phyloP scores from a whole-genome alignment of 495 filamentous ascomycete species.

The Annulohypoxylon maeteangense region DNA sequence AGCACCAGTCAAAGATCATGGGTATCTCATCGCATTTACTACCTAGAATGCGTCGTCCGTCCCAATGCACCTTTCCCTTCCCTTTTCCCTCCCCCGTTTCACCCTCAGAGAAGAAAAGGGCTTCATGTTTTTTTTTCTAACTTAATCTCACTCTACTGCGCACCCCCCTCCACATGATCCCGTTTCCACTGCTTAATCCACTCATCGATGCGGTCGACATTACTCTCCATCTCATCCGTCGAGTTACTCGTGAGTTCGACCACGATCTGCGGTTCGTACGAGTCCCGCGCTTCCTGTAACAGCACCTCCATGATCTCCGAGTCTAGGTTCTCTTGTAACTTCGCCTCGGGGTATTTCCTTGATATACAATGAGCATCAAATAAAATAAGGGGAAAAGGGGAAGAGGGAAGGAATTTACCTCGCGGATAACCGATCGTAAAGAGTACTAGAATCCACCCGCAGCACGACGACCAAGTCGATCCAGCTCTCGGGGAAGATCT shows the following conservation, averaged over 20 bases:
- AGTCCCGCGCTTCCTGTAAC: slow-evolving; percentile 86
- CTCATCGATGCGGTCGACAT: slow-evolving; percentile 81
- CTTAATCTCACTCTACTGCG: not conserved
- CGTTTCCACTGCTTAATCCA: slow-evolving; percentile 88
- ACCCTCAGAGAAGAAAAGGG: not conserved
- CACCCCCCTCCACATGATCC: slow-evolving; percentile 56
- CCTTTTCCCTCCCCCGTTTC: not conserved
- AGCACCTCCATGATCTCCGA: slow-evolving; percentile 97
- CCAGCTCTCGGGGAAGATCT: slow-evolving; percentile 92
- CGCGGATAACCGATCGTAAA: slow-evolving; percentile 85
- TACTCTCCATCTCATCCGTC: slow-evolving; percentile 84
- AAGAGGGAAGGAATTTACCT: slow-evolving; percentile 59
- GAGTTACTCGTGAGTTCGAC: slow-evolving; percentile 88
- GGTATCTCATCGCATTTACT: slow-evolving; percentile 34
- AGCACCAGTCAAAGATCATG: not conserved
- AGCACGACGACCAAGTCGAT: slow-evolving; percentile 96
- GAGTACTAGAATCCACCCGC: slow-evolving; percentile 76
- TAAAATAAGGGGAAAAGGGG: not conserved
- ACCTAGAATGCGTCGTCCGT: not conserved
- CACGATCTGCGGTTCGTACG: slow-evolving; percentile 87
- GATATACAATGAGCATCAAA: not conserved
- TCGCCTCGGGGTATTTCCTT: slow-evolving; percentile 82
- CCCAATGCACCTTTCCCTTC: not conserved
- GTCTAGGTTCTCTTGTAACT: slow-evolving; percentile 96
- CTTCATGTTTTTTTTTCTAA: not conserved